Evolutionary conservation across 768 basidiomycete species (phyloP), one percentile per base, ranked within the genome.

Genomic region (Porpolomopsis calyptriformis): DNA sequence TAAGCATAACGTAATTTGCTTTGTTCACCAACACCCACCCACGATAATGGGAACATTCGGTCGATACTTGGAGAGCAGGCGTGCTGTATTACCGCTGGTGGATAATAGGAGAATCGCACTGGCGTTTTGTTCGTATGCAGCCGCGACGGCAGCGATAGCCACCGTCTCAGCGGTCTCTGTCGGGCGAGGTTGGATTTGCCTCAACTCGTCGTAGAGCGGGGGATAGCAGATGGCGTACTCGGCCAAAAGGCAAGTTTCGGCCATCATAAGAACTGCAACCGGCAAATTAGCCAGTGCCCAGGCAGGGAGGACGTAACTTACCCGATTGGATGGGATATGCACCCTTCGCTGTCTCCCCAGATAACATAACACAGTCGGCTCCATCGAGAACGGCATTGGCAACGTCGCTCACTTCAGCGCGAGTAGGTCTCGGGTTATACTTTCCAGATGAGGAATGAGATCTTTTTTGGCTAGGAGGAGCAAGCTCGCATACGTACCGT

Each of bases 361-460:
- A 97, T 64, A 99, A 71, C 96, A 99, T 99, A 64, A 99, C 96
- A 65, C 96, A 98, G 71, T 99, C 96, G 35, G 96, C 81, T 49
- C 96, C 96, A 62, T 99, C 96, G 40, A 99, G 82, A 47, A 99
- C 93, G 53, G 96, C 96, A 67, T 99, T 99, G 57, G 96, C 96
- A 47, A 98, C 96, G 61, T 99, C 96, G 62, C 93, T 98, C 50
- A 99, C 79, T 71, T 99, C 96, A 34, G 96, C 96, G 63, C 96
- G 92, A 57, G 96, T 99, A 37, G 96, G 96, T 48, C 96, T 74
- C 43, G 96, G 96, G 75, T 99, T 99, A 72, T 91, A 93, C 87
- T 90, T 45, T 2, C 12, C 43, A n/a, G n/a, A n/a, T n/a, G n/a
- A 16, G 27, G 35, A 34, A n/a, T 35, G 47, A 35, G 38, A 46